phyloP scores from a whole-genome alignment of 495 filamentous ascomycete species.

The Penicillium maclennaniae region DNA sequence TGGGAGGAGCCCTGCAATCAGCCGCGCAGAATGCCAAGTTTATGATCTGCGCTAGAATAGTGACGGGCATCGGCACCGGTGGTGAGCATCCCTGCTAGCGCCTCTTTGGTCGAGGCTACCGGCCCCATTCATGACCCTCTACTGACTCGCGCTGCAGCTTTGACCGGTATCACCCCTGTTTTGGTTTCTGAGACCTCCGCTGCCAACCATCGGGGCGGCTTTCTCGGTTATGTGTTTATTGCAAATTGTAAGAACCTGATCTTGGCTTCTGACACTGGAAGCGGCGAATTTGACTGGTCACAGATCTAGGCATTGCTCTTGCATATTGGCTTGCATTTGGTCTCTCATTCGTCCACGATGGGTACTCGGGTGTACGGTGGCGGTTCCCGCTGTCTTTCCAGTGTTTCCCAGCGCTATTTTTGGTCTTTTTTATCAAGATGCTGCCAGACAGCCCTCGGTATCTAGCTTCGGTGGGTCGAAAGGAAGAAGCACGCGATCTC shows the following conservation, averaged over 20 bases:
- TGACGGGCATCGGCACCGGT: conserved; percentile 55
- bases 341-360: conserved; percentile 50
- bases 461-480: conserved; percentile 35
- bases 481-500: conserved; percentile 37
- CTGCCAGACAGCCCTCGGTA: conserved; percentile 49
- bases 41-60: conserved; percentile 52
- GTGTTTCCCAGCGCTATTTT: conserved; percentile 49
- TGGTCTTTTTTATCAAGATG: conserved; percentile 46
- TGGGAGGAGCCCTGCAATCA: conserved; percentile 52
- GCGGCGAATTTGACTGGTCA: not conserved
- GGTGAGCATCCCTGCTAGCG: conserved; percentile 18
- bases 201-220: conserved; percentile 45
- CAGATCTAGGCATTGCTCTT: conserved; percentile 55
- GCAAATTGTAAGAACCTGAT: conserved; percentile 38
- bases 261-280: too few species aligned
- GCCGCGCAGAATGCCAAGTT: conserved; percentile 48
- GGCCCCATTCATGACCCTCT: conserved; percentile 1
- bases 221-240: conserved; percentile 51
- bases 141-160: conserved; percentile 17
- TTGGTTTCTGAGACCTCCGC: conserved; percentile 50
- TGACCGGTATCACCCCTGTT: conserved; percentile 51
- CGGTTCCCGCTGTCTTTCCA: conserved; percentile 54
- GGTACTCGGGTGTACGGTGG: conserved; percentile 50
- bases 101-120: not conserved
- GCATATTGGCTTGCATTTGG: conserved; percentile 63